Evolutionary conservation across 2,329 filamentous ascomycete species (phyloP).

Genomic region (Ceratocystis destructans): DNA sequence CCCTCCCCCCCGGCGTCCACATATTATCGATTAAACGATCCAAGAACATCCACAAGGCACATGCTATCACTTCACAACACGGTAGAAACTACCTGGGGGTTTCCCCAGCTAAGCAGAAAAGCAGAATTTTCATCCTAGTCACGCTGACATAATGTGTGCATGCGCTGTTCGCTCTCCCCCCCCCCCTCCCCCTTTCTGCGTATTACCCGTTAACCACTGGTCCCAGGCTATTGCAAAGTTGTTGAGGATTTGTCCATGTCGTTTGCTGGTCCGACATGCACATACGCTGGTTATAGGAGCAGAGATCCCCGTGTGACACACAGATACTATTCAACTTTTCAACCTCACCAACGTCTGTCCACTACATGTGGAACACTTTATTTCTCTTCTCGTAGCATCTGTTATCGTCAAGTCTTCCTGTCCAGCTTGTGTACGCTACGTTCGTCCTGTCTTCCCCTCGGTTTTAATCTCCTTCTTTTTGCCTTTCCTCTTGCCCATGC

Average conservation of each 20-base stretch:
- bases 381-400: background rate
- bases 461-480: background rate
- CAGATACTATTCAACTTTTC: background rate
- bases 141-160: background rate
- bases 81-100: background rate
- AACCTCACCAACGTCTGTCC: background rate
- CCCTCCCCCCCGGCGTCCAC: background rate
- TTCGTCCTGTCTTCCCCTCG: background rate
- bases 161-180: background rate
- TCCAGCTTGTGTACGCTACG: background rate
- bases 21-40: background rate
- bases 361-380: background rate
- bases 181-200: background rate
- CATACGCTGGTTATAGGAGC: background rate
- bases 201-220: background rate
- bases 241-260: background rate
- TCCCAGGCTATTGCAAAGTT: too few species aligned
- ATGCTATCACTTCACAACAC: background rate
- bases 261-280: background rate
- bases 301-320: background rate
- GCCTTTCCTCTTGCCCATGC: background rate
- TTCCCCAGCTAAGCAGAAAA: background rate
- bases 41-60: background rate
- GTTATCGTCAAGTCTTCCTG: background rate
- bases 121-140: background rate